Conservation (phyloP, 225 moss, liverwort and hornwort genomes). For the Straminergon stramineum region DNA sequence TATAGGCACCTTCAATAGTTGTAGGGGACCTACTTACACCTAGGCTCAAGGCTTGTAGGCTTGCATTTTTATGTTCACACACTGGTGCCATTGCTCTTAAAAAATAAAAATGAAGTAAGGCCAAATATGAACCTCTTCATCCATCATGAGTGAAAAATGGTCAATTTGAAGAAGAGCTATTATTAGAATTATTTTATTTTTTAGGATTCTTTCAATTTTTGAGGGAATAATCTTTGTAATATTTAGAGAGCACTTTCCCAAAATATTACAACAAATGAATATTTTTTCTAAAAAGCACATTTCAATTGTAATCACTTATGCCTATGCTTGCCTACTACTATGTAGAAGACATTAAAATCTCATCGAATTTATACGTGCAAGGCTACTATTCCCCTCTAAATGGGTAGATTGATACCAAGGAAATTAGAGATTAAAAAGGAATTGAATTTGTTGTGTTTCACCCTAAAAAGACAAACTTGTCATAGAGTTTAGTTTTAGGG, state of each 20-base stretch:
- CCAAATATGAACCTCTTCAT: not conserved
- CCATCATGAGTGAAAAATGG: not conserved
- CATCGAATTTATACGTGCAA: rapidly evolving
- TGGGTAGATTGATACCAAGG: too few species aligned
- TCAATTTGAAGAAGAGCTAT: not conserved
- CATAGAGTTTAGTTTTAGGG: not conserved
- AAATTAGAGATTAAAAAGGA: not conserved
- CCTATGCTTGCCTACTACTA: not conserved
- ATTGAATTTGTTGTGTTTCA: rapidly evolving
- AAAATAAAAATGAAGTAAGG: not conserved
- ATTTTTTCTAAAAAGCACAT: too few species aligned
- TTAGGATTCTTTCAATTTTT: not conserved
- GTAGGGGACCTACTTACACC: too few species aligned
- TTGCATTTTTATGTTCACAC: too few species aligned
- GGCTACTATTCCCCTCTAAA: rapidly evolving
- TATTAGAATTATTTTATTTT: not conserved
- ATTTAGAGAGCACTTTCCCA: not conserved
- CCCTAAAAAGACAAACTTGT: not conserved
- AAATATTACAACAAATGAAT: not conserved
- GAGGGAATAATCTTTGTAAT: not conserved
- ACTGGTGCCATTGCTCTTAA: too few species aligned
- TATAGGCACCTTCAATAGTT: too few species aligned
- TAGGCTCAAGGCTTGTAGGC: too few species aligned
- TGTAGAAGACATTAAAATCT: not conserved
- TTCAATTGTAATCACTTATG: not conserved